Conservation (phyloP, 2,329 filamentous ascomycete species). For the Aspergillus eucalypticola region DNA sequence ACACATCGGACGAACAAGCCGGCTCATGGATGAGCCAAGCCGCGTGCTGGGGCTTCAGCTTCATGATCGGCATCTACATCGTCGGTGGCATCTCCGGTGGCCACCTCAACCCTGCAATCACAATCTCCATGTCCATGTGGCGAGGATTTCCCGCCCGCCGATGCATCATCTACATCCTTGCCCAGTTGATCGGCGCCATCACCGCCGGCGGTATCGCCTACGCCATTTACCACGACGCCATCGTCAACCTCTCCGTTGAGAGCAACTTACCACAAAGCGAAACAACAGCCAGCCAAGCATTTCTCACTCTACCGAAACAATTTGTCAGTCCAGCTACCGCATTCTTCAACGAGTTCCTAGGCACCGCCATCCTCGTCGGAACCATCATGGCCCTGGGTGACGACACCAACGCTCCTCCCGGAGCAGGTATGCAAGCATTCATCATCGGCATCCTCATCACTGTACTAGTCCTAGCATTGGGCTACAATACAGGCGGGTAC, state of each 20-base stretch:
- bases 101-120: conserved; percentile 52
- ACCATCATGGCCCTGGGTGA: conserved; percentile 43
- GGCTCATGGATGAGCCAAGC: conserved; percentile 25
- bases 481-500: conserved; percentile 40
- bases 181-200: conserved; percentile 39
- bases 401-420: conserved; percentile 47
- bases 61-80: conserved; percentile 47
- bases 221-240: conserved; percentile 39
- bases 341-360: conserved; percentile 42
- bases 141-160: conserved; percentile 37
- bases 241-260: conserved; percentile 23
- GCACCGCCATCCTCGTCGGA: conserved; percentile 33
- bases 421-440: conserved; percentile 44
- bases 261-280: conserved; percentile 22
- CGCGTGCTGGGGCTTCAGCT: conserved; percentile 31
- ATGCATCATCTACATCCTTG: conserved; percentile 31
- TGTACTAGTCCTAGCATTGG: conserved; percentile 23
- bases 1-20: conserved; percentile 23
- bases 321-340: conserved; percentile 31
- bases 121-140: conserved; percentile 36
- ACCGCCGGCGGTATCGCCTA: conserved; percentile 37
- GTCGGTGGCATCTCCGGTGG: conserved; percentile 51
- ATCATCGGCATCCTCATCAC: conserved; percentile 20
- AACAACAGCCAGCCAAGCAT: conserved; percentile 22
- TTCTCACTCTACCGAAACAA: conserved; percentile 30